Evolutionary conservation across 805 yeast species (phyloP).

Genomic region (Cyberlindnera galapagoensis): DNA sequence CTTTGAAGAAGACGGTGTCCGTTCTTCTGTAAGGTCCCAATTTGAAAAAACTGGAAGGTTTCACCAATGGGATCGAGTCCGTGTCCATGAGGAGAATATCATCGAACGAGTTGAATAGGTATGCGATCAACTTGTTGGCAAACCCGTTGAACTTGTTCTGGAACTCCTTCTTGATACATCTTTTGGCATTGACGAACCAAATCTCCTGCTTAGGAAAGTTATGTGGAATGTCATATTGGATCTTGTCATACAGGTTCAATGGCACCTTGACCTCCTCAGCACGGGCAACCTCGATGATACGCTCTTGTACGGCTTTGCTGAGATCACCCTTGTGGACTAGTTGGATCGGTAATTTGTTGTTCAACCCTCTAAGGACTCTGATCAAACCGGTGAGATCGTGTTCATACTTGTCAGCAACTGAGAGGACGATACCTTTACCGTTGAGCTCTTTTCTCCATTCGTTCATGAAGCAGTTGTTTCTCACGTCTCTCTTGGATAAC

Average conservation of each 20-base stretch:
- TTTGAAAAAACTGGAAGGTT: conserved; percentile 28
- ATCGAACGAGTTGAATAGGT: conserved; percentile 51
- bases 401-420: conserved; percentile 39
- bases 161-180: conserved; percentile 23
- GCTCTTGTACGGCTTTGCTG: conserved; percentile 26
- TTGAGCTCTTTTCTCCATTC: conserved; percentile 21
- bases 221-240: conserved; percentile 19
- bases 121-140: conserved; percentile 47
- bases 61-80: conserved; percentile 38
- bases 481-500: conserved; percentile 20
- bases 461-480: conserved; percentile 25
- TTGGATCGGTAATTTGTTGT: conserved; percentile 35
- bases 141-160: conserved; percentile 29
- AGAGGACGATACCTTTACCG: conserved; percentile 50
- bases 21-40: conserved; percentile 29
- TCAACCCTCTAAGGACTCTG: conserved; percentile 33
- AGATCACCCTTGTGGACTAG: conserved; percentile 36
- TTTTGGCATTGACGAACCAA: conserved; percentile 34
- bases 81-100: conserved; percentile 51
- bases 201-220: conserved; percentile 28
- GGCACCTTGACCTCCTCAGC: conserved; percentile 27
- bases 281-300: conserved; percentile 32
- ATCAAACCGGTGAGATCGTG: conserved; percentile 43
- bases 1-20: conserved; percentile 38
- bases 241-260: conserved; percentile 19